Base-by-base conservation (phyloP, 179 eudicot genomes). In the Silene noctiflora region DNA sequence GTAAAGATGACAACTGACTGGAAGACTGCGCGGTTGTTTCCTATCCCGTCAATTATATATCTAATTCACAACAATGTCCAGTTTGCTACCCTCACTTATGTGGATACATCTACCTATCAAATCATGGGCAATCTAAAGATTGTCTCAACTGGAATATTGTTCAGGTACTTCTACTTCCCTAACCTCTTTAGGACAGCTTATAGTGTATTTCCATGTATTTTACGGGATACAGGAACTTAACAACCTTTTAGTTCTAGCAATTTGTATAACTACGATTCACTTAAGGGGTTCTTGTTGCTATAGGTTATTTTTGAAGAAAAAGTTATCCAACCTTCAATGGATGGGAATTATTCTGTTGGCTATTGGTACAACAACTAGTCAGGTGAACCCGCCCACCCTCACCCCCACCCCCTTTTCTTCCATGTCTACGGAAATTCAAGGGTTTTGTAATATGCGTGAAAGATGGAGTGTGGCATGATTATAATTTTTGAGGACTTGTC, bases 111-210 rank as follows among this genome's bases (percentile, higher is more conserved):
- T 25, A 91, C 98, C 0, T 94, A 94, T 80, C 97, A 94, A 85
- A 93, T 91, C 65, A 87, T 93, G 98, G 97, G 96, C 48, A 93
- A 93, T 85, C 82, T 93, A 70, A 93, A 93, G 86, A 93, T 93
- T 83, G 91, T 93, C 55, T 89, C 98, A 55, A 91, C 97, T 27
- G 97, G 86, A 76, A 84, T 91, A 77, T 79, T 93, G 59, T 93
- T 93, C 87, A 93, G 98, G 98, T 93, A 79, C 69, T 69, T 72
- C n/a, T 4, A 11, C 31, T 72, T 58, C 4, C 29, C 66, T 27
- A 31, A 4, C 44, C 42, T 24, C 19, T 35, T 64, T 21, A 29
- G 64, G 56, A 33, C 27, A 46, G 11, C 46, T 71, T 55, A 39
- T 39, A 1, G 1, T 0, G 11, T 0, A 39, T 29, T 59, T 42